Conservation (phyloP, 176 grass and related monocot species). For the Neostapfia colusana region DNA sequence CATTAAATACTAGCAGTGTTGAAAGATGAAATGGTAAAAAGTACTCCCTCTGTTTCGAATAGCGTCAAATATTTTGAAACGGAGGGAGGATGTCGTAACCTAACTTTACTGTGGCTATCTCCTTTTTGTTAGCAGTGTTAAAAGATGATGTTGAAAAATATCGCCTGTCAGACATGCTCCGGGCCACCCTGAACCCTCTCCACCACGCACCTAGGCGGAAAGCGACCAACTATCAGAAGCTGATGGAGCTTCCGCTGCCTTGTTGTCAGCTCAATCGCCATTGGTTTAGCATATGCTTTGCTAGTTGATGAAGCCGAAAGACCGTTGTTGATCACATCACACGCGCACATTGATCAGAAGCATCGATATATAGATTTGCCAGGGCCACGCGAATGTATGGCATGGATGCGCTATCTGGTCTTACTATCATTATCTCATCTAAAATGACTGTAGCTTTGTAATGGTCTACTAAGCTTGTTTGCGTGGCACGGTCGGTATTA, state of each 20-base stretch:
- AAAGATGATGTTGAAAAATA: no score
- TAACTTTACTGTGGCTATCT: no score
- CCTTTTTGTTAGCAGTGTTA: no score
- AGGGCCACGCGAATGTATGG: no score
- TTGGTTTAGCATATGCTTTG: background rate
- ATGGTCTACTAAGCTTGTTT: background rate
- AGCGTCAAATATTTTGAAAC: no score
- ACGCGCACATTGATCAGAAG: background rate
- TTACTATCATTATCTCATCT: background rate
- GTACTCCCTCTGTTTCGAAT: no score
- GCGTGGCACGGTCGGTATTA: background rate
- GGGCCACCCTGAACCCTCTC: no score
- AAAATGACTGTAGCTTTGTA: background rate
- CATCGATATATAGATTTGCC: background rate
- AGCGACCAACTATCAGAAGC: background rate
- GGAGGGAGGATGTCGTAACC: no score
- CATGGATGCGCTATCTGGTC: background rate
- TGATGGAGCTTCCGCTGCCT: background rate
- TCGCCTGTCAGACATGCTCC: no score
- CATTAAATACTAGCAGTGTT: no score
- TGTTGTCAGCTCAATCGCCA: background rate
- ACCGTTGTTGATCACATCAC: background rate
- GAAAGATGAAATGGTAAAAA: no score
- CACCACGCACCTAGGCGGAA: background rate
- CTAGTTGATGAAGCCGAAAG: background rate